Evolutionary conservation across 306 rosid genomes (phyloP), one percentile per base, ranked within the genome.

Genomic region (Gleditsia sinensis): DNA sequence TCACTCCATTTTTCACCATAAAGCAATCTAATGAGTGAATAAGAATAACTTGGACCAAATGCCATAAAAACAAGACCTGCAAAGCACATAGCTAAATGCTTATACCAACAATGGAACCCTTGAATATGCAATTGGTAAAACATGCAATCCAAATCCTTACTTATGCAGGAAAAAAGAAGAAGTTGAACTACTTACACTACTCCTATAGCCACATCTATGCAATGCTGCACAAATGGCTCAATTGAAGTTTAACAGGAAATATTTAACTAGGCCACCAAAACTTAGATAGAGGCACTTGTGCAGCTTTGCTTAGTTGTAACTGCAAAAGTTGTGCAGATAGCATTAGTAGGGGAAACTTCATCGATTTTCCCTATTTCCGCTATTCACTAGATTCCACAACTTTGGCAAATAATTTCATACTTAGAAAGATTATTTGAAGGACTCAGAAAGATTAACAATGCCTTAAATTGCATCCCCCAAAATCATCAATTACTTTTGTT

Each of bases 1-100:
- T 94, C 95, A 83, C 98, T 94, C 97, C 96, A 94, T 80, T 90
- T 90, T 81, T 63, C 84, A 24, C 98, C 98, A 64, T 91, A 94
- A 23, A 94, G 76, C 87, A 91, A 81, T 80, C 97, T 87, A 87
- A 94, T 80, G 75, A 94, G 96, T 3, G 97, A 90, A 83, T 94
- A 94, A 50, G 96, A 83, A 79, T 88, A 94, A 80, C 98, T 88
- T 17, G 96, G 97, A 63, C 98, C 98, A 83, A 94, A 94, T 60
- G 97, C 97, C 89, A 94, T 86, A 76, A 91, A 85, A 58, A 91
- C 74, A 78, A 94, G 89, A 42, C 97, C 98, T 94, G 81, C 82
- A 88, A 54, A 72, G 59, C 54, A 74, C 9, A 63, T 21, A 70
- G 82, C 61, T 64, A 69, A 62, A 76, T 59, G 28, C 53, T 86